These are phyloP conservation scores for Trichosporon sp. DNA, from an alignment of 1,284 basidiomycete species.

Conservation along the genomic window DNA sequence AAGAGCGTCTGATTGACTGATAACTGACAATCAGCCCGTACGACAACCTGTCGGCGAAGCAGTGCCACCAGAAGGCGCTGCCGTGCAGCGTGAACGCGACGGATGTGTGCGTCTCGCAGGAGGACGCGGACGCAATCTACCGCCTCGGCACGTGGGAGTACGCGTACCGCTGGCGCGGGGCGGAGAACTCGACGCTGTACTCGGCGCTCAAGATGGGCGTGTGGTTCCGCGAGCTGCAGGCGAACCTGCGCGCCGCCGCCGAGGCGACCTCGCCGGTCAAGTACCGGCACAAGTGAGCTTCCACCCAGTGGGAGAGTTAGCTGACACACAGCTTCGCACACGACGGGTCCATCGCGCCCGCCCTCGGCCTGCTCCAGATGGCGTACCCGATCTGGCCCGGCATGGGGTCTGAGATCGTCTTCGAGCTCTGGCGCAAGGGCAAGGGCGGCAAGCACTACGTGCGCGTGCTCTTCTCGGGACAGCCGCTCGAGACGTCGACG, in stretches of 20 bases:
- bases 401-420: conserved; percentile 43
- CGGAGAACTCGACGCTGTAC: conserved; percentile 25
- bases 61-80: conserved; percentile 34
- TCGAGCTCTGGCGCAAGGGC: conserved; percentile 33
- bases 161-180: conserved; percentile 33
- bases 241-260: conserved; percentile 27
- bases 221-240: conserved; percentile 33
- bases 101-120: conserved; percentile 27
- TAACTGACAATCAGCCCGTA: conserved; percentile 25
- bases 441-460: conserved; percentile 11
- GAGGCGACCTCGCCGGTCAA: conserved; percentile 19
- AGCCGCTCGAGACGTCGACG: conserved; percentile 32
- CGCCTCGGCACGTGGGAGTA: conserved; percentile 41
- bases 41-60: conserved; percentile 42
- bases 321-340: conserved; percentile 34
- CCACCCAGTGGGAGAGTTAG: no score
- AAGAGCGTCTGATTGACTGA: no score
- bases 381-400: conserved; percentile 40
- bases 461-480: conserved; percentile 32
- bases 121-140: conserved; percentile 36
- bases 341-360: conserved; percentile 38
- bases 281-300: conserved; percentile 39
- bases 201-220: conserved; percentile 35
- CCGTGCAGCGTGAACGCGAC: conserved; percentile 36
- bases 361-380: conserved; percentile 37